Evolutionary conservation across 257 asterid genomes (phyloP).

Genomic region (Henckelia pumila): DNA sequence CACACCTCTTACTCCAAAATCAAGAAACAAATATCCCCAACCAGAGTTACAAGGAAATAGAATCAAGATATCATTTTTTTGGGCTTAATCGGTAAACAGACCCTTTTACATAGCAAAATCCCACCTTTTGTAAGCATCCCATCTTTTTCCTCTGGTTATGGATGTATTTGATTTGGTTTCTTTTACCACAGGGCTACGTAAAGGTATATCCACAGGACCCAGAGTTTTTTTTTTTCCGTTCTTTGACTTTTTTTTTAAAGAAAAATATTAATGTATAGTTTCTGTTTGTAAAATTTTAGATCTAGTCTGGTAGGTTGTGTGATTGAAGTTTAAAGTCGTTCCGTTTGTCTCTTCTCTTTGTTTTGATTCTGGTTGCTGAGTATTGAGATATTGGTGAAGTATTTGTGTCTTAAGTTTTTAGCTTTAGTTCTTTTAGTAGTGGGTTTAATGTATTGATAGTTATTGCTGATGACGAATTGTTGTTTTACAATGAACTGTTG

Average conservation of each 20-base stretch:
- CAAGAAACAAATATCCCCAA: slow-evolving; percentile 14
- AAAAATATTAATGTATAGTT: background rate
- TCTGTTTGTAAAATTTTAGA: slow-evolving; percentile 39
- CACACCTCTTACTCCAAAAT: slow-evolving; percentile 24
- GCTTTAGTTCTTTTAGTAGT: background rate
- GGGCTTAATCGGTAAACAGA: background rate
- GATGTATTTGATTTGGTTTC: slow-evolving; percentile 48
- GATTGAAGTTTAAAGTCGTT: slow-evolving; percentile 21
- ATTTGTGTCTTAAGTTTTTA: slow-evolving; percentile 1
- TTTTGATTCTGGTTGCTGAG: slow-evolving; percentile 24
- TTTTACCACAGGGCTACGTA: slow-evolving; percentile 47
- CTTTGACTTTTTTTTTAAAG: background rate
- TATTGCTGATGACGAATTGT: background rate
- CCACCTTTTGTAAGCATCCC: slow-evolving; percentile 27
- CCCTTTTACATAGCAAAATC: background rate
- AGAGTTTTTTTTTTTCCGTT: slow-evolving; percentile 24
- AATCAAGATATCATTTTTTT: slow-evolving; percentile 17
- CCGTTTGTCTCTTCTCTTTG: slow-evolving; percentile 20
- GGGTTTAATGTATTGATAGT: background rate
- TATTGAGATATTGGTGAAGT: slow-evolving; percentile 12
- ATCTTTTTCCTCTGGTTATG: slow-evolving; percentile 38
- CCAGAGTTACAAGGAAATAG: background rate
- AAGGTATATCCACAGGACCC: slow-evolving; percentile 46
- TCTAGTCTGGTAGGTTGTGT: slow-evolving; percentile 36
- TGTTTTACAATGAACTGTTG: background rate